Conservation (phyloP, 176 grass and related monocot genomes). For the sorghum (Sorghum bicolor) region DNA sequence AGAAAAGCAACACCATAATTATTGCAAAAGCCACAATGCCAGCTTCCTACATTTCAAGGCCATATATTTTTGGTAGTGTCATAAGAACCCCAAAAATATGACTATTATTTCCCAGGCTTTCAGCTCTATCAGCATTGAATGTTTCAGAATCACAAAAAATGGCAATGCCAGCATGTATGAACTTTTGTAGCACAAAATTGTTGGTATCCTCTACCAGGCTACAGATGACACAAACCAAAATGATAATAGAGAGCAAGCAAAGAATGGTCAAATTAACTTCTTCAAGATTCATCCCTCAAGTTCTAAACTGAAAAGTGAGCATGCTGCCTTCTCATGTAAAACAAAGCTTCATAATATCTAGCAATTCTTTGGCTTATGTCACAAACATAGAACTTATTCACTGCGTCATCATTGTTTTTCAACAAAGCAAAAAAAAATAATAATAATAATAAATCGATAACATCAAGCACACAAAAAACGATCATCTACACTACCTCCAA, state of each 20-base stretch:
- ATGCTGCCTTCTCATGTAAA: background rate
- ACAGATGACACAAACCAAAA: background rate
- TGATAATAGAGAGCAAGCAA: background rate
- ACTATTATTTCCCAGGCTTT: background rate
- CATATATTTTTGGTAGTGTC: background rate
- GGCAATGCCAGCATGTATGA: background rate
- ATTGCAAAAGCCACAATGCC: background rate
- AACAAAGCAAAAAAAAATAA: background rate
- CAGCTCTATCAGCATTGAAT: background rate
- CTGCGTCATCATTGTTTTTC: background rate
- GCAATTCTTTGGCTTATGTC: background rate
- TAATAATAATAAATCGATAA: background rate
- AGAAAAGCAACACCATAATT: background rate
- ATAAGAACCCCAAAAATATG: background rate
- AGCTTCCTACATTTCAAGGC: background rate
- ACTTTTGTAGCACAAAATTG: background rate
- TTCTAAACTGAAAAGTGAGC: background rate
- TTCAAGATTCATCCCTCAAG: background rate
- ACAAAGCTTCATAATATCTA: background rate
- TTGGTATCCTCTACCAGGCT: background rate
- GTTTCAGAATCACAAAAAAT: background rate
- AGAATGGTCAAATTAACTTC: slow-evolving; percentile 6
- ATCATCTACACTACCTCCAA: slow-evolving; percentile 41
- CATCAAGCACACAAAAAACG: background rate
- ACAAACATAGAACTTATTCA: background rate